A percentile compares a stretch with the other conserved stretches of the same genome.
Evolutionary conservation across 2,329 filamentous ascomycete genomes (phyloP).

Genomic region (Hymenoscyphus linearis): DNA sequence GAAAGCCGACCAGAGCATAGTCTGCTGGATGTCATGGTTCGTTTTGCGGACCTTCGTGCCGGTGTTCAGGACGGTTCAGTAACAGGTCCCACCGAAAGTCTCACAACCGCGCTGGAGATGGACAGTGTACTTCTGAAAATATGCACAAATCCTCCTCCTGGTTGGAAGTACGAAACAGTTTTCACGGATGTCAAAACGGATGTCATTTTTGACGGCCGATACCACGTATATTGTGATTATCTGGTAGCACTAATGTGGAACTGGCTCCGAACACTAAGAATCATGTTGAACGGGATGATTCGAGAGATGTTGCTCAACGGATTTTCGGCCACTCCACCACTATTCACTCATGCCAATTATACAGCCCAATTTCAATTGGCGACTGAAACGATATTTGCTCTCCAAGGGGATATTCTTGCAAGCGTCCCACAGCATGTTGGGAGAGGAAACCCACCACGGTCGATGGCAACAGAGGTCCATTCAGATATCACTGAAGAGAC

Average conservation of each 20-base stretch:
- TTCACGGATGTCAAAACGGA: constrained; percentile 17
- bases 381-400: constrained; percentile 15
- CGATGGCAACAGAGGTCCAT: not conserved
- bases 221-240: constrained; percentile 26
- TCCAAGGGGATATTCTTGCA: constrained; percentile 23
- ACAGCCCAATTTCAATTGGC: constrained; percentile 23
- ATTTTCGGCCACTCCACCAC: constrained; percentile 13
- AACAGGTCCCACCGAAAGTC: constrained; percentile 28
- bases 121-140: constrained; percentile 20
- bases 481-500: not conserved
- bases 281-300: constrained; percentile 22
- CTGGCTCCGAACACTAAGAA: constrained; percentile 16
- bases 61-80: constrained; percentile 23
- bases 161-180: constrained; percentile 22
- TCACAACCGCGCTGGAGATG: constrained; percentile 20
- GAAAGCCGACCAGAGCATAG: constrained; percentile 38
- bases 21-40: constrained; percentile 39
- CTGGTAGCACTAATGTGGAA: constrained; percentile 29
- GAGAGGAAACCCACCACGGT: not conserved
- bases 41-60: constrained; percentile 21
- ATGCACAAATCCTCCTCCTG: constrained; percentile 11
- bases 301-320: constrained; percentile 16
- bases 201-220: constrained; percentile 22
- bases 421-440: constrained; percentile 23
- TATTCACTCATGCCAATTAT: constrained; percentile 17